phyloP scores from a whole-genome alignment of 2,329 filamentous ascomycete species.

The Apiospora sp. region DNA sequence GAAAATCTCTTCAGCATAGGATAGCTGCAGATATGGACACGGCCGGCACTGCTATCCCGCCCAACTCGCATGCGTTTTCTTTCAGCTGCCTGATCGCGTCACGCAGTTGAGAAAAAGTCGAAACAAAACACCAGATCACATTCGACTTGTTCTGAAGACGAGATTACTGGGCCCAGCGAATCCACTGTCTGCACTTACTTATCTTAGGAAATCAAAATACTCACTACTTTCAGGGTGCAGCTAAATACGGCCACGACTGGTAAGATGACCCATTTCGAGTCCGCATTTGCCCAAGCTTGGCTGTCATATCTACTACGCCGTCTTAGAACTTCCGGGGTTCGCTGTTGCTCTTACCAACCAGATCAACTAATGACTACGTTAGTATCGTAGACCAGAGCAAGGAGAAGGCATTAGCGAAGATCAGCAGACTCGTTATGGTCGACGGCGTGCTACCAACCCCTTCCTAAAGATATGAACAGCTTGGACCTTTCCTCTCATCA shows the following conservation, averaged over 20 bases:
- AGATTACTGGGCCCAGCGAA: not conserved
- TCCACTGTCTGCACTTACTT: no score
- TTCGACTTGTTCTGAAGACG: not conserved
- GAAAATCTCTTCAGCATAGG: conserved; percentile 1
- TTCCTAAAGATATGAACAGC: not conserved
- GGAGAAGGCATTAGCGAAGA: not conserved
- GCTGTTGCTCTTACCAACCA: not conserved
- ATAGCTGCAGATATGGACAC: not conserved
- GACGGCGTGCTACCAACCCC: not conserved
- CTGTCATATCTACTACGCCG: not conserved
- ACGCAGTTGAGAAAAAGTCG: not conserved
- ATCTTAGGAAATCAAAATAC: not conserved
- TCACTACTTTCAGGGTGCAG: not conserved
- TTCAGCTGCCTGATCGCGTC: not conserved
- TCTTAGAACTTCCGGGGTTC: not conserved
- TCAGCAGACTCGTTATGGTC: not conserved
- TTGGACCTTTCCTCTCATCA: not conserved
- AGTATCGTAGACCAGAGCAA: not conserved
- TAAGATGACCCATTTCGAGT: not conserved
- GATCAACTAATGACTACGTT: not conserved
- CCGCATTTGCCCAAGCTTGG: not conserved
- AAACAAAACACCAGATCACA: not conserved
- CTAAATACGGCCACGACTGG: not conserved
- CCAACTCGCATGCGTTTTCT: not conserved
- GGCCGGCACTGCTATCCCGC: not conserved